Evolutionary conservation across 495 filamentous ascomycete genomes (phyloP), one percentile per base, ranked within the genome.

Genomic region (Hapsidospora chrysogenum): DNA sequence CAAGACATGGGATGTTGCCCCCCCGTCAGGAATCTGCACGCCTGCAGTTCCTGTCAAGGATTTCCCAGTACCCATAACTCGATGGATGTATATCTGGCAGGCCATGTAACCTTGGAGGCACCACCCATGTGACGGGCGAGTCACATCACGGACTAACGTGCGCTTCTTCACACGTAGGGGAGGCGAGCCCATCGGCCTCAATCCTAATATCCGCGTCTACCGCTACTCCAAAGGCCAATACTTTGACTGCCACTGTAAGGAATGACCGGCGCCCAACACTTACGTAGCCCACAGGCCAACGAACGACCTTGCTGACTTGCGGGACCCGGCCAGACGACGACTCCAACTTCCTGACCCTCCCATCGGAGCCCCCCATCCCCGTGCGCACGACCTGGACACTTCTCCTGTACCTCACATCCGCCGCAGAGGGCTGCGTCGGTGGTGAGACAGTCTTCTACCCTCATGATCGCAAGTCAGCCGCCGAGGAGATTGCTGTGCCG

Each of bases 401-500:
- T 4, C 66, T 94, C 1, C 71, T 94, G 33, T 96, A 95, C 45
- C 68, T 96, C 21, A 85, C 79, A 0, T 74, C 74, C 3, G 60
- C 66, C 3, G 51, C 57, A 3, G 76, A 76, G 1, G 78, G 76
- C 7, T 78, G 83, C 41, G 43, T 60, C 8, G 87, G 87, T 17
- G 87, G 86, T 27, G 83, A 94, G 47, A 95, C 86, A 0, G 78
- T 89, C 28, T 96, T 96, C 53, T 89, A 93, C 48, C 83, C 83
- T 1, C 69, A 81, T 34, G 63, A 74, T 64, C 49, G 72, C 48
- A 52, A 58, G 39, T 47, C 65, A 1, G 61, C 66, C 13, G 72
- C 70, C 29, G 66, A 74, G 35, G 66, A 68, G 19, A 64, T 87
- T 33, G 62, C 72, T 9, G 69, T 92, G 13, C 69, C 64, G 2